Conservation (phyloP, 1,284 basidiomycete species). For the Ustilago nuda region DNA sequence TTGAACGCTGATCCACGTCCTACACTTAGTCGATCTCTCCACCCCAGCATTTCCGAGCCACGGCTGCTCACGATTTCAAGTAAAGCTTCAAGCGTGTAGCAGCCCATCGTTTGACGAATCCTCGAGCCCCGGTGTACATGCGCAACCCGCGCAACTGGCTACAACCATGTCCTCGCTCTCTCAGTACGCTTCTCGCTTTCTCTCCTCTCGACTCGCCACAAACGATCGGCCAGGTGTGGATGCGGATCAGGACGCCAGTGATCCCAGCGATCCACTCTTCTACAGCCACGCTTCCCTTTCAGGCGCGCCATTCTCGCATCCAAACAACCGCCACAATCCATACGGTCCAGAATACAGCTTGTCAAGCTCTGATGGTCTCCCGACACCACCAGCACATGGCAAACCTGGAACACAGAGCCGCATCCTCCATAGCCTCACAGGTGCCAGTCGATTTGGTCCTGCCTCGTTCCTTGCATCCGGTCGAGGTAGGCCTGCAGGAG, state of each 20-base stretch:
- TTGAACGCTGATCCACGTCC: not conserved
- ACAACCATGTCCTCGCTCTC: conserved; percentile 49
- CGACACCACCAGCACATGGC: conserved; percentile 33
- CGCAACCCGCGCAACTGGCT: not conserved
- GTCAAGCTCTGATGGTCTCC: conserved; percentile 56
- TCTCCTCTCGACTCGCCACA: conserved; percentile 43
- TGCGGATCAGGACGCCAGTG: conserved; percentile 43
- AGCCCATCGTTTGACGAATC: conserved; percentile 9
- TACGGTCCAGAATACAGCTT: conserved; percentile 53
- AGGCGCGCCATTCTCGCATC: conserved; percentile 44
- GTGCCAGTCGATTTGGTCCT: conserved; percentile 49
- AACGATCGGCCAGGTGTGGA: conserved; percentile 33
- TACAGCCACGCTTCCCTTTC: conserved; percentile 51
- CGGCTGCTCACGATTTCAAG: conserved; percentile 42
- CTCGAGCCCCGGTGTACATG: not conserved
- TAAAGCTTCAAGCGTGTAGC: conserved; percentile 22
- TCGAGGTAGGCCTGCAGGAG: conserved; percentile 17
- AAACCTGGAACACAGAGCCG: conserved; percentile 36
- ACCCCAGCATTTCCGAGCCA: not conserved
- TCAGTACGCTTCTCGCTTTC: conserved; percentile 55
- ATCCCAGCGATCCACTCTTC: conserved; percentile 48
- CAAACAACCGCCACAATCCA: conserved; percentile 31
- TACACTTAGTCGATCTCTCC: not conserved
- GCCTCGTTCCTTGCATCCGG: conserved; percentile 39
- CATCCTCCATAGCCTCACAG: conserved; percentile 47